Conservation (phyloP, 1,284 basidiomycete species). For the Takashimella koratensis region DNA sequence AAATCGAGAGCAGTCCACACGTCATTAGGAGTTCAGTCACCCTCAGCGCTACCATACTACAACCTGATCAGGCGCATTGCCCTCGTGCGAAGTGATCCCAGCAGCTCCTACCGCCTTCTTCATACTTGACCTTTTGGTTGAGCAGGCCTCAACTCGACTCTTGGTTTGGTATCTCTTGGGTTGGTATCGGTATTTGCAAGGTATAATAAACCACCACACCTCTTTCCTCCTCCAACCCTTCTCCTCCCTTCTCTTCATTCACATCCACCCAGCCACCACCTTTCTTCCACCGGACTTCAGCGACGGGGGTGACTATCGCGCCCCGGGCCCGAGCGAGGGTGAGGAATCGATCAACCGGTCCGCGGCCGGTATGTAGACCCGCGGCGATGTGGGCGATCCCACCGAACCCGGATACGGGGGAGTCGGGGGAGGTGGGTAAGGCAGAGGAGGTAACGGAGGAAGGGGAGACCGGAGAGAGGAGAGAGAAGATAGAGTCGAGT, state of each 20-base stretch:
- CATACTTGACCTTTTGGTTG: too few species aligned
- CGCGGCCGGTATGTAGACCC: slow-evolving; percentile 45
- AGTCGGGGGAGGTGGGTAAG: too few species aligned
- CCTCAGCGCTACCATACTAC: too few species aligned
- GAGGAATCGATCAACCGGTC: slow-evolving; percentile 40
- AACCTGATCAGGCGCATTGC: too few species aligned
- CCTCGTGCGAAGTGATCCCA: too few species aligned
- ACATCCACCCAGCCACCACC: slow-evolving; percentile 26
- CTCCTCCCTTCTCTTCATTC: not conserved
- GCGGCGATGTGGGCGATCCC: slow-evolving; percentile 41
- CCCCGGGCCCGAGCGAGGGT: slow-evolving; percentile 19
- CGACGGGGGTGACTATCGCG: slow-evolving; percentile 10
- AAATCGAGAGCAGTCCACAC: too few species aligned
- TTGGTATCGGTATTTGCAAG: slow-evolving; percentile 15
- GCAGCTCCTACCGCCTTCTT: too few species aligned
- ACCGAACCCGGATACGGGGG: too few species aligned
- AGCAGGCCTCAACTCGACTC: too few species aligned
- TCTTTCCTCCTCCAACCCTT: slow-evolving; percentile 34
- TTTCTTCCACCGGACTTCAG: slow-evolving; percentile 30
- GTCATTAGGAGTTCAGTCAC: too few species aligned
- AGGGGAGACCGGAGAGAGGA: slow-evolving; percentile 27
- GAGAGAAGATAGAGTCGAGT: slow-evolving; percentile 30
- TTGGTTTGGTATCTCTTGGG: too few species aligned
- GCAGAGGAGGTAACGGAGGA: too few species aligned
- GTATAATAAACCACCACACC: slow-evolving; percentile 44